Evolutionary conservation across 2,329 filamentous ascomycete species (phyloP), one percentile per base, ranked within the genome.

Genomic region (Alternaria sp.): DNA sequence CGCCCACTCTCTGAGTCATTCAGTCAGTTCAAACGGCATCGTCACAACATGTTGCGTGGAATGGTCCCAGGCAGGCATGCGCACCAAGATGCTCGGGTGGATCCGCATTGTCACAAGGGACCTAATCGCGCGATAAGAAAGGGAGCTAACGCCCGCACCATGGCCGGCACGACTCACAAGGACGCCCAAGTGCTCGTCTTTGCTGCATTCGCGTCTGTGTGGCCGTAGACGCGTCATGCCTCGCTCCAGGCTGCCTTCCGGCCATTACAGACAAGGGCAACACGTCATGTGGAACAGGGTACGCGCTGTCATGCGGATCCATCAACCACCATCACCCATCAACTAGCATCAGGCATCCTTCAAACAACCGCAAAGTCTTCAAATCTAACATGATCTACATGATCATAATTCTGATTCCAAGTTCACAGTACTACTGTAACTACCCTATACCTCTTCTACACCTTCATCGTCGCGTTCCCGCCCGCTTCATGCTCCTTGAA

Each of bases 401-500:
- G 33, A n/a, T 37, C 33, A 37, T n/a, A 9, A n/a, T 11, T 18
- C 3, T 18, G 37, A 41, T 41, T 18, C n/a, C 37, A 18, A 41
- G n/a, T 18, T 41, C 49, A 21, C 37, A 11, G 6, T 30, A 37
- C 20, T 2, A 21, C 49, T 41, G 8, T 41, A 5, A 8, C 20
- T 21, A n/a, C 28, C n/a, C 30, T 1, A 7, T 11, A 3, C 28
- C 18, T 23, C 15, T 23, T 18, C 47, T 59, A 68, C 57, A 75
- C 59, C 49, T 47, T 67, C 72, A 77, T 72, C 20, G 75, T 76
- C 56, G 69, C 64, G 51, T 78, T 77, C 8, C 68, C 66, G 14
- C 62, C 61, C 20, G 62, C 64, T 59, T 74, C 74, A 66, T 78
- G 73, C 57, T 74, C 65, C 64, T 75, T 76, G 65, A 82, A 82